phyloP scores from a whole-genome alignment of 2,329 filamentous ascomycete species.

The Venturia carpophila region DNA sequence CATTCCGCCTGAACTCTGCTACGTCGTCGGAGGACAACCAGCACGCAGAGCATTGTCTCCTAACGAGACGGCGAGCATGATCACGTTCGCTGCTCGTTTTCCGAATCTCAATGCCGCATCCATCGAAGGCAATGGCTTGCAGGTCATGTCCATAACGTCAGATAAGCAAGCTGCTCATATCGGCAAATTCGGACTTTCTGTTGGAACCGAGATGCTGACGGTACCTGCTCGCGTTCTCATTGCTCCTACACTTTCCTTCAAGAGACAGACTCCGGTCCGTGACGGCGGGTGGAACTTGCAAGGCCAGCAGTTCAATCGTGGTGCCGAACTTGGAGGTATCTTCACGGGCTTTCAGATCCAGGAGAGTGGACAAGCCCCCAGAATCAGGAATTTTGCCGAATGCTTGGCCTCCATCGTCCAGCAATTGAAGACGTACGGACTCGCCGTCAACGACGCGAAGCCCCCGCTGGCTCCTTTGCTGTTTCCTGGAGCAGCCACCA shows the following conservation, averaged over 20 bases:
- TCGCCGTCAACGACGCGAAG: background rate
- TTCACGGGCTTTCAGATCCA: slow-evolving; percentile 13
- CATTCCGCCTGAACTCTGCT: slow-evolving; percentile 58
- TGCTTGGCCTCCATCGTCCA: background rate
- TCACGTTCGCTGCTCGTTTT: slow-evolving; percentile 60
- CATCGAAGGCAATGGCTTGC: slow-evolving; percentile 51
- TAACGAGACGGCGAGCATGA: slow-evolving; percentile 60
- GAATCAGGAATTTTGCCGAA: background rate
- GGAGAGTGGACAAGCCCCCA: background rate
- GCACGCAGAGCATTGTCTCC: slow-evolving; percentile 52
- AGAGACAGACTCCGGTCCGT: slow-evolving; percentile 27
- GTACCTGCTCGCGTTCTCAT: slow-evolving; percentile 63
- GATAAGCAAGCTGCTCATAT: slow-evolving; percentile 33
- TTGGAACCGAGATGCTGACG: slow-evolving; percentile 57
- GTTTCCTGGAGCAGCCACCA: background rate
- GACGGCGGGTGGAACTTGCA: slow-evolving; percentile 66
- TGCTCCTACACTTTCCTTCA: slow-evolving; percentile 55
- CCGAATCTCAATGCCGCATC: slow-evolving; percentile 60
- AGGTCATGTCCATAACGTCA: slow-evolving; percentile 50
- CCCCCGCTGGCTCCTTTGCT: background rate
- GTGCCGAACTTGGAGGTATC: slow-evolving; percentile 1
- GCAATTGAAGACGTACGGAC: slow-evolving; percentile 8
- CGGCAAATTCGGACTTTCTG: slow-evolving; percentile 52
- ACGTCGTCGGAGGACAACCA: slow-evolving; percentile 56
- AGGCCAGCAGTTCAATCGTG: slow-evolving; percentile 8